Base-by-base conservation (phyloP, 1,284 basidiomycete species). In the Cryptococcus deneoformans region DNA sequence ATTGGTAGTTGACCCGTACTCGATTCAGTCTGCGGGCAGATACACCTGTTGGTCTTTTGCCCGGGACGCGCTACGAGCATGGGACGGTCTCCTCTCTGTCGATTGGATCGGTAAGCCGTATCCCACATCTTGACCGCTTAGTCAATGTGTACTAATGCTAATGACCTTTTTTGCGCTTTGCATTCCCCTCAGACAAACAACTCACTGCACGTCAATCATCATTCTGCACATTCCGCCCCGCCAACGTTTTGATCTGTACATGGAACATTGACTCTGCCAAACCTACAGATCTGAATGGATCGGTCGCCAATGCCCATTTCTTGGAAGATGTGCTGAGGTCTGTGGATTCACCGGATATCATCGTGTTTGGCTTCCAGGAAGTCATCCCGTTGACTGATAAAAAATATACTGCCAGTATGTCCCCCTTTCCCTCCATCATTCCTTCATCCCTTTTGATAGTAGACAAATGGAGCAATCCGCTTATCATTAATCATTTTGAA, bases 291-390 rank as follows among this genome's bases (percentile, higher is more conserved):
- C 80, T 99, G 16, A 47, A 29, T 12, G 83, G 84, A 8, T 80
- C 82, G 16, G 68, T 81, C 1, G 85, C 84, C 35, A 94, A 92
- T 68, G 73, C 83, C 46, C 82, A 80, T 54, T 90, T 95, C 79
- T 79, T 96, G 9, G 80, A 83, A 14, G 83, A 91, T 44, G 85
- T 85, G 5, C 80, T 96, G 14, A 79, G 75, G 2, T 88, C 86
- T 60, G 85, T 87, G 34, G 84, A 87, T 24, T 76, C 81, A 7
- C 91, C 94, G 0, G 94, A 97, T 66, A 86, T 98, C 64, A 88
- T 99, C 65, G 85, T 86, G 2, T 96, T 98, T 72, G 93, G 93
- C 1, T 88, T 98, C 71, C 95, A 99, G 75, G 95, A 98, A 79
- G 83, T 97, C 43, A 90, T 99, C 61, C 92, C 97, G 72, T 83